Conservation (phyloP, 257 asterid species). For the Jaltomata sinuosa region DNA sequence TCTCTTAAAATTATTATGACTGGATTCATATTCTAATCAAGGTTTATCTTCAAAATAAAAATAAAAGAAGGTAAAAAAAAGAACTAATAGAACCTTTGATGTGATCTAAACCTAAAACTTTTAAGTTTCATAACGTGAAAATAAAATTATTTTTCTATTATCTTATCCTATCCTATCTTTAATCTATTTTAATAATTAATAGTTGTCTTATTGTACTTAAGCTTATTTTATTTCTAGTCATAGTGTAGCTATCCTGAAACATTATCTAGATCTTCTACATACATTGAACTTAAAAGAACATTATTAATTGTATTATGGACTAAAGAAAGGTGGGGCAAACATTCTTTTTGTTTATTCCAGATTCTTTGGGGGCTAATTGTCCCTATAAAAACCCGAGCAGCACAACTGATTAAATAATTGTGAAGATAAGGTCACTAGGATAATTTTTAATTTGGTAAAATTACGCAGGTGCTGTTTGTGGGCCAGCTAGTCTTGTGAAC, state of each 20-base stretch:
- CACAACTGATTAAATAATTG: background rate
- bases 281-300: background rate
- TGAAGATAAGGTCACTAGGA: background rate
- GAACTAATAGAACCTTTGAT: background rate
- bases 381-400: background rate
- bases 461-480: conserved; percentile 73
- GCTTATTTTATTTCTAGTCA: background rate
- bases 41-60: background rate
- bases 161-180: background rate
- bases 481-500: conserved; percentile 74
- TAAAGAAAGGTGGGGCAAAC: background rate
- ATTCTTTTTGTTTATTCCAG: background rate
- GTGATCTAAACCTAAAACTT: background rate
- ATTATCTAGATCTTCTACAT: background rate
- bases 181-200: background rate
- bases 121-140: background rate
- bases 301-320: background rate
- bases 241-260: background rate
- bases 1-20: background rate
- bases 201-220: background rate
- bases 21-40: background rate
- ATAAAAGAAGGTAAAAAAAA: background rate
- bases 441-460: background rate
- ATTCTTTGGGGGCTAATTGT: background rate
- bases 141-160: background rate